Evolutionary conservation across 1,284 basidiomycete genomes (phyloP), one percentile per base, ranked within the genome.

Genomic region (Leccinum pachyderme): DNA sequence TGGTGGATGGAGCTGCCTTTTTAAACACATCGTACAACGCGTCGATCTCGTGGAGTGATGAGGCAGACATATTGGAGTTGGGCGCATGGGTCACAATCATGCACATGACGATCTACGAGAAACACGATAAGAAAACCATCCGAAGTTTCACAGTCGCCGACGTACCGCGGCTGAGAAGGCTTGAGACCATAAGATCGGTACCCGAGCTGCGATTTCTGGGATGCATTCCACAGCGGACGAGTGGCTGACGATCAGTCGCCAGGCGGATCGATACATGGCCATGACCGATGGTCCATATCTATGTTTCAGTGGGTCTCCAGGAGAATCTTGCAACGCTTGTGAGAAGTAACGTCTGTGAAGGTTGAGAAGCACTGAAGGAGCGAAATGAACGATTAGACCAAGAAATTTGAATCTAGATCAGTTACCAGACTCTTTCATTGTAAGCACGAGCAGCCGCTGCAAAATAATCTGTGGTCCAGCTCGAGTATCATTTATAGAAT

Each of bases 281-380:
- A 86, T 77, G 1, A 89, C 82, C 1, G 87, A 89, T 0, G 83
- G 81, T 0, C 81, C 77, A 62, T 82, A 89, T 63, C 76, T 78
- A 63, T 89, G 86, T 57, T 75, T 75, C 46, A 84, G 69, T 6
- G 82, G 72, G 55, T 87, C 82, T 7, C 72, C 62, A 0, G 84
- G 82, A 52, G 73, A 73, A 44, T 87, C 84, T 47, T 80, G 78
- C 22, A 90, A 65, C 0, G 85, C 84, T 62, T 83, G 82, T 1
- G 81, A 81, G 60, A 89, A 86, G 64, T 86, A 88, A 22, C 79
- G 75, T 35, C 86, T 77, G 63, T 90, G 88, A 15, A 89, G 72
- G 60, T 84, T 84, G 31, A 90, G 70, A 22, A 88, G 73, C 0
- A 80, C 86, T 89, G 59, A 3, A 37, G 39, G 29, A 47, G 31